These are phyloP conservation scores for Tulasnella sp. DNA, from an alignment of 768 basidiomycete genomes.

Conservation along the genomic window DNA sequence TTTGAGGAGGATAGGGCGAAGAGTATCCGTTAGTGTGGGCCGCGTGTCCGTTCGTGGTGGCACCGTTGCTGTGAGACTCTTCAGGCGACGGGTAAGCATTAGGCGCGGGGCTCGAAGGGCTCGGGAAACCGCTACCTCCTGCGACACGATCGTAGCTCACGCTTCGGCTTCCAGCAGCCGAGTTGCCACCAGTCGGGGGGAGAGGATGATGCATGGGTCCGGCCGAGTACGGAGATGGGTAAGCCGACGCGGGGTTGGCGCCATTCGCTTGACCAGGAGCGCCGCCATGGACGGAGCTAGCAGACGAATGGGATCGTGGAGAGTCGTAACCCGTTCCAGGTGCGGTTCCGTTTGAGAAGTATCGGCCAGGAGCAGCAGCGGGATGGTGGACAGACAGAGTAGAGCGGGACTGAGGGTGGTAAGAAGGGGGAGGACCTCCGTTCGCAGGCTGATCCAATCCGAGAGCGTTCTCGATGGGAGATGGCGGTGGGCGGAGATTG, in stretches of 20 bases:
- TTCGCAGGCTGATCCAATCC: too few relatives aligned
- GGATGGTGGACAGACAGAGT: background rate
- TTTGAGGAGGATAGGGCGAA: background rate
- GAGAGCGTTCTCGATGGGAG: conserved; percentile 2
- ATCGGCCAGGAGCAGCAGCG: background rate
- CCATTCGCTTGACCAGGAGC: too few relatives aligned
- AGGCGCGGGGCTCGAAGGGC: background rate
- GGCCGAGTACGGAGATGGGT: too few relatives aligned
- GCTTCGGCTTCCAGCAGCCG: too few relatives aligned
- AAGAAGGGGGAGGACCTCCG: background rate
- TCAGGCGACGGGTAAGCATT: background rate
- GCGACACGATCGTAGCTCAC: too few relatives aligned
- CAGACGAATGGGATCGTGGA: conserved; percentile 35
- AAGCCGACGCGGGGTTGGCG: conserved; percentile 38
- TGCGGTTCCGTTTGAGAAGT: background rate
- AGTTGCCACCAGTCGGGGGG: conserved; percentile 30
- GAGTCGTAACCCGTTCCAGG: conserved; percentile 17
- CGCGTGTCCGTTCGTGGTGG: too few relatives aligned
- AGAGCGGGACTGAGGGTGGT: background rate
- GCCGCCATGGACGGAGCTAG: too few relatives aligned
- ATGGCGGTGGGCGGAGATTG: background rate
- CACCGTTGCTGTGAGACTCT: background rate
- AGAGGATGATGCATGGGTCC: conserved; percentile 35
- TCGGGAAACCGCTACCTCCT: background rate
- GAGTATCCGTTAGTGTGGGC: background rate